These are phyloP conservation scores for Amanita jacksonii DNA, from an alignment of 768 basidiomycete species.

Conservation along the genomic window DNA sequence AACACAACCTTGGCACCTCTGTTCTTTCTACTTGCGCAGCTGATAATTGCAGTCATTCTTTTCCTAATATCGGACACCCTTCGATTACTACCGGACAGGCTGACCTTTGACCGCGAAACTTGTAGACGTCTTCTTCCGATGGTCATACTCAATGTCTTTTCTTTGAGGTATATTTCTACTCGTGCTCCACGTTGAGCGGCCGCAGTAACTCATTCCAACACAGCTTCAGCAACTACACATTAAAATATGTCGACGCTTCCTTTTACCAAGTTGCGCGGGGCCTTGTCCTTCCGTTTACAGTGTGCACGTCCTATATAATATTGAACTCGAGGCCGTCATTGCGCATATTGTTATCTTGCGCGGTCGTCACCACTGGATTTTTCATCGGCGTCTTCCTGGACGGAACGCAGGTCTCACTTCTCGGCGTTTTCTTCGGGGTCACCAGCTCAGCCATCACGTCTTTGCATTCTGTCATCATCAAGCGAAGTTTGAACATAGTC, in stretches of 20 bases:
- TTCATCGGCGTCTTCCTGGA: slow-evolving; percentile 84
- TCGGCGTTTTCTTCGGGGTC: slow-evolving; percentile 77
- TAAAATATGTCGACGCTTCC: slow-evolving; percentile 91
- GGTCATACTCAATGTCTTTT: slow-evolving; percentile 69
- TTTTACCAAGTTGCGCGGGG: slow-evolving; percentile 96
- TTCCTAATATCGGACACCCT: slow-evolving; percentile 55
- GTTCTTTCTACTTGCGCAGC: slow-evolving; percentile 80
- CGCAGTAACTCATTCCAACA: neutral
- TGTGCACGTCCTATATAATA: slow-evolving; percentile 73
- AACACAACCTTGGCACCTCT: slow-evolving; percentile 64
- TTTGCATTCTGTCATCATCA: slow-evolving; percentile 90
- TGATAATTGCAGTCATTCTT: slow-evolving; percentile 69
- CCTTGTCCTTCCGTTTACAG: slow-evolving; percentile 89
- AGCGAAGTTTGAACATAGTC: slow-evolving; percentile 71
- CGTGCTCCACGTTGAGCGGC: neutral
- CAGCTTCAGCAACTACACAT: slow-evolving; percentile 83
- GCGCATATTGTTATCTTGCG: slow-evolving; percentile 65
- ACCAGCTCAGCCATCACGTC: slow-evolving; percentile 82
- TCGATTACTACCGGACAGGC: slow-evolving; percentile 57
- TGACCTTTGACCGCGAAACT: slow-evolving; percentile 53
- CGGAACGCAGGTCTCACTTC: slow-evolving; percentile 40
- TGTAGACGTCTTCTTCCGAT: slow-evolving; percentile 70
- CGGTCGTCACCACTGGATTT: slow-evolving; percentile 85
- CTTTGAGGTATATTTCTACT: slow-evolving; percentile 51
- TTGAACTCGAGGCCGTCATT: slow-evolving; percentile 70